Evolutionary conservation across 192 early-diverging fungal genomes (phyloP).

Genomic region (Coemansia sp.): DNA sequence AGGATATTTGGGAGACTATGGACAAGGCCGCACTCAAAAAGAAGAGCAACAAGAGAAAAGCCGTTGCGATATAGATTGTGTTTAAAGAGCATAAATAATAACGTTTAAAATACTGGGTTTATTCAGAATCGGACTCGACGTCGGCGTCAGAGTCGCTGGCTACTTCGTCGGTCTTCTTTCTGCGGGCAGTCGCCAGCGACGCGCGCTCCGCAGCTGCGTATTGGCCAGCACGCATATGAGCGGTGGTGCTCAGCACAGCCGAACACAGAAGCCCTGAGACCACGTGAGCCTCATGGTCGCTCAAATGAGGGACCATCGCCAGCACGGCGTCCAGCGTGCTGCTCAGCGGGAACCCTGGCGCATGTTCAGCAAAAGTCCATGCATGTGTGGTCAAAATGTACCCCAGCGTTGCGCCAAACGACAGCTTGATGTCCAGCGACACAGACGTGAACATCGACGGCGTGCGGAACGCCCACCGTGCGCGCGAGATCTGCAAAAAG

Average conservation of each 20-base stretch:
- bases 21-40: conserved; percentile 10
- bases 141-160: conserved; percentile 8
- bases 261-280: conserved; percentile 49
- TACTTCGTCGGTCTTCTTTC: conserved; percentile 38
- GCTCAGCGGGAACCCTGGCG: conserved; percentile 44
- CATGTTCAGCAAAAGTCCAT: conserved; percentile 50
- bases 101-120: background rate
- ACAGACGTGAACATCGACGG: conserved; percentile 37
- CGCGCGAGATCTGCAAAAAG: conserved; percentile 48
- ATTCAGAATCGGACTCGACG: conserved; percentile 6
- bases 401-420: conserved; percentile 43
- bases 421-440: conserved; percentile 51
- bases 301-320: conserved; percentile 37
- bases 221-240: conserved; percentile 20
- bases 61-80: conserved; percentile 3
- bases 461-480: conserved; percentile 47
- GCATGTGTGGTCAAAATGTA: conserved; percentile 55
- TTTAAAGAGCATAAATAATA: background rate
- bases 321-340: conserved; percentile 34
- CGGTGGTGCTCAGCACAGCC: conserved; percentile 42
- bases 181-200: conserved; percentile 13
- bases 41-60: conserved; percentile 13
- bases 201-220: conserved; percentile 36
- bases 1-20: conserved; percentile 69
- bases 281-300: conserved; percentile 45